Conservation (phyloP, 768 basidiomycete species). For the Nevesoporus exiguus region DNA sequence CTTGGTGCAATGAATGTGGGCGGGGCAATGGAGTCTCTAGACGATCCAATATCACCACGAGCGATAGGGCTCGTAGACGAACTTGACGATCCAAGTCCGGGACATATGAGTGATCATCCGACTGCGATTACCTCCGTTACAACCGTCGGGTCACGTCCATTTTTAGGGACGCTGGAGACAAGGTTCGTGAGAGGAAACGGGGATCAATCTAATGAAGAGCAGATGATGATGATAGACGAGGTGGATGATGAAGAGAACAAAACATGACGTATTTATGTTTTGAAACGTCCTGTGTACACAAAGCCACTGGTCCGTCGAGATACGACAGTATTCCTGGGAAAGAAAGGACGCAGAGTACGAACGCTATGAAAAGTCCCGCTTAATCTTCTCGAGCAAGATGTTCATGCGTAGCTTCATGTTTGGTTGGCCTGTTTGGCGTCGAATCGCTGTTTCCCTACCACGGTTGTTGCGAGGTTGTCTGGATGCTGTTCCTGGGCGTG, state of each 20-base stretch:
- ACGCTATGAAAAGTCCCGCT: conserved; percentile 48
- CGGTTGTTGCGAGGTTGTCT: conserved; percentile 14
- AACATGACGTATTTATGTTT: conserved; percentile 30
- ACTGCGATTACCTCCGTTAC: conserved; percentile 68
- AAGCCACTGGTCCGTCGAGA: conserved; percentile 2
- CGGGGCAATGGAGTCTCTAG: conserved; percentile 35
- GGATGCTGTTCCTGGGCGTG: conserved; percentile 27
- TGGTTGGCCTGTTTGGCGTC: conserved; percentile 46
- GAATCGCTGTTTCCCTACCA: conserved; percentile 28
- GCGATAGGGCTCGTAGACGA: conserved; percentile 80
- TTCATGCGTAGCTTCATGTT: conserved; percentile 88
- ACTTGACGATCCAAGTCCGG: conserved; percentile 79
- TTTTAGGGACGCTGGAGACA: conserved; percentile 53
- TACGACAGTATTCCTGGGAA: background rate
- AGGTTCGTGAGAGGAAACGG: conserved; percentile 57
- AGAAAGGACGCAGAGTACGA: conserved; percentile 2
- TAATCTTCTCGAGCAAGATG: conserved; percentile 82
- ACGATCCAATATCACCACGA: conserved; percentile 39
- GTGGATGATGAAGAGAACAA: conserved; percentile 56
- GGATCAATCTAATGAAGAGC: conserved; percentile 25
- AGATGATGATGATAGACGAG: conserved; percentile 40
- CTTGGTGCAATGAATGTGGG: conserved; percentile 39
- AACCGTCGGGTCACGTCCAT: conserved; percentile 42
- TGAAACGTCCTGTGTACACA: background rate
- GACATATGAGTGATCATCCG: conserved; percentile 80